Conservation (phyloP, 2,329 filamentous ascomycete species). For the Dryadomyces sulphureus region DNA sequence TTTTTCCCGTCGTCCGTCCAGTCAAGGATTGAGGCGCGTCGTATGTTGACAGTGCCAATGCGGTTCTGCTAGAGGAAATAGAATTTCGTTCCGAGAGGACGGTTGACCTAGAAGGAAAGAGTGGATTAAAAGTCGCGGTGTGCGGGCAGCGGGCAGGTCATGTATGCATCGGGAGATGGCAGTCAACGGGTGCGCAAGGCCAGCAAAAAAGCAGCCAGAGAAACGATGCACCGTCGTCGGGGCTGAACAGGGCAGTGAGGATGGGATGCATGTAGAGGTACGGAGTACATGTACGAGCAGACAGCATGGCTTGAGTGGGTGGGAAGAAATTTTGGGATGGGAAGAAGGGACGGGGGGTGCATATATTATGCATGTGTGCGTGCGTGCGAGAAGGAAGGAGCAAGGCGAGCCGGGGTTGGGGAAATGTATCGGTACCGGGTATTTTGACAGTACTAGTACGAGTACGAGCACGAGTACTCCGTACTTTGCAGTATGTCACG, state of each 20-base stretch:
- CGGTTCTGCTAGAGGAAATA: neutral
- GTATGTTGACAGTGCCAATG: neutral
- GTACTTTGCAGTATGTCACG: neutral
- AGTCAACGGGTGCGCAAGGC: constrained; percentile 2
- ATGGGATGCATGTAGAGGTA: constrained; percentile 1
- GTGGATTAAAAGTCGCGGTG: constrained; percentile 4
- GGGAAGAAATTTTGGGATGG: constrained; percentile 8
- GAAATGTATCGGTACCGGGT: too few relatives aligned
- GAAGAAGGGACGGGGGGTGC: constrained; percentile 6
- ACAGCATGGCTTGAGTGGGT: constrained; percentile 1
- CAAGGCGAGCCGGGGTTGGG: neutral
- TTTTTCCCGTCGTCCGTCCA: neutral
- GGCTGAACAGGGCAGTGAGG: constrained; percentile 6
- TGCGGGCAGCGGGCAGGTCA: constrained; percentile 8
- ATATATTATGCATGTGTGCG: constrained; percentile 2
- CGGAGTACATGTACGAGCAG: neutral
- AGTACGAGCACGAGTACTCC: too few relatives aligned
- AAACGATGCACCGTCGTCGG: constrained; percentile 6
- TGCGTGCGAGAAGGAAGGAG: neutral
- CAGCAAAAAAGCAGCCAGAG: constrained; percentile 1
- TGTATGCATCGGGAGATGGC: constrained; percentile 6
- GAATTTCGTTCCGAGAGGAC: neutral
- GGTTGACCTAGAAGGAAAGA: neutral
- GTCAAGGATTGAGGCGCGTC: neutral
- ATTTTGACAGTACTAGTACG: too few relatives aligned